These are phyloP conservation scores for Floccularia luteovirens DNA, from an alignment of 768 basidiomycete species.

Conservation along the genomic window DNA sequence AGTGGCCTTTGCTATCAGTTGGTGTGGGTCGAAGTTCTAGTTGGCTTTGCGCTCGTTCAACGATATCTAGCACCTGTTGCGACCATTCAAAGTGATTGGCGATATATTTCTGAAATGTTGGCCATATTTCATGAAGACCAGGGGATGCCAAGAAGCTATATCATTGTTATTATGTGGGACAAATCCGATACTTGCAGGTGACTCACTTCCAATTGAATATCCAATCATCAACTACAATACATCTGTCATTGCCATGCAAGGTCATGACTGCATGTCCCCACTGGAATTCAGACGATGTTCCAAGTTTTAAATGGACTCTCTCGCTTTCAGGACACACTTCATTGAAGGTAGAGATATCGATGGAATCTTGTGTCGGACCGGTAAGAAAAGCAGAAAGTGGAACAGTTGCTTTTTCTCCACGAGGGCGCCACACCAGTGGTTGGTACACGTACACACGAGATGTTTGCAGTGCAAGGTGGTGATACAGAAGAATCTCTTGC, in stretches of 20 bases:
- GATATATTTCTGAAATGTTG: constrained; percentile 29
- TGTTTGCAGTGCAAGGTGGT: constrained; percentile 32
- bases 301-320: constrained; percentile 24
- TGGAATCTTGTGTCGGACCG: constrained; percentile 28
- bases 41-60: constrained; percentile 22
- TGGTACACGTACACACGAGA: constrained; percentile 36
- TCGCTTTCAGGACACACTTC: constrained; percentile 30
- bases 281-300: constrained; percentile 14
- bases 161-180: constrained; percentile 1
- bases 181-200: neutral
- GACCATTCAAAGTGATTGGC: constrained; percentile 35
- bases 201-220: constrained; percentile 36
- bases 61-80: constrained; percentile 20
- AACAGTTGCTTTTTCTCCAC: constrained; percentile 28
- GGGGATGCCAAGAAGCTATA: constrained; percentile 31
- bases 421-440: constrained; percentile 35
- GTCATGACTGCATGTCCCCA: constrained; percentile 29
- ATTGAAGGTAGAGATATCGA: constrained; percentile 27
- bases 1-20: constrained; percentile 17
- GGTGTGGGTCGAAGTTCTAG: constrained; percentile 21
- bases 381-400: constrained; percentile 36
- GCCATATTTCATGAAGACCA: constrained; percentile 31
- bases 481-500: constrained; percentile 37
- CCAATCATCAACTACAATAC: constrained; percentile 35
- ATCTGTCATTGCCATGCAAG: constrained; percentile 25